A percentile compares a stretch with the other conserved stretches of the same genome.
Evolutionary conservation across 2,329 filamentous ascomycete species (phyloP).

Genomic region (Aspergillus luchuensis): DNA sequence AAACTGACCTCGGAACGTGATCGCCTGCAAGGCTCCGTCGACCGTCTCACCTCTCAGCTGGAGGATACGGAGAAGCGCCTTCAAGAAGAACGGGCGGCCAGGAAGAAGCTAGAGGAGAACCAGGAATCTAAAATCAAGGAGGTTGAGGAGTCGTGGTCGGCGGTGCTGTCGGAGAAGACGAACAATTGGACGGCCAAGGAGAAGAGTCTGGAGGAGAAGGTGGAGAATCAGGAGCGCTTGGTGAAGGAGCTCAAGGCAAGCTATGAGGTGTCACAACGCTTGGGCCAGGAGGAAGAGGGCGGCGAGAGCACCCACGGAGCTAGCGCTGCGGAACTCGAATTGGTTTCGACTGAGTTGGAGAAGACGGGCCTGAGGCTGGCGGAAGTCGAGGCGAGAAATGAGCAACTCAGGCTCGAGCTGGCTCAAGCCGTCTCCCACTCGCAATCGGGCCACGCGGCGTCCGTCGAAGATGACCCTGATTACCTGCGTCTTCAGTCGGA

Average conservation of each 20-base stretch:
- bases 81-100: conserved; percentile 72
- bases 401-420: conserved; percentile 85
- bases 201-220: conserved; percentile 84
- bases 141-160: conserved; percentile 85
- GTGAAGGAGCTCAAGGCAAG: conserved; percentile 94
- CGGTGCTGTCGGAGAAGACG: conserved; percentile 87
- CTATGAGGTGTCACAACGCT: conserved; percentile 91
- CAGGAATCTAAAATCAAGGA: conserved; percentile 83
- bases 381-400: conserved; percentile 90
- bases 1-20: conserved; percentile 87
- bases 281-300: conserved; percentile 70
- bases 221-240: conserved; percentile 89
- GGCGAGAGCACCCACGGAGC: conserved; percentile 68
- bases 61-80: conserved; percentile 79
- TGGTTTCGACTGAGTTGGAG: conserved; percentile 88
- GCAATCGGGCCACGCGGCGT: conserved; percentile 58
- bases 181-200: conserved; percentile 97
- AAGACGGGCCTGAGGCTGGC: conserved; percentile 82
- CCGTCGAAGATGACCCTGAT: conserved; percentile 83
- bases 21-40: conserved; percentile 77
- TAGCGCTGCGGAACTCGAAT: conserved; percentile 86
- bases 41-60: conserved; percentile 73
- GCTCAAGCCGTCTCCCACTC: conserved; percentile 81
- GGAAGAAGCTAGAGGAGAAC: conserved; percentile 74
- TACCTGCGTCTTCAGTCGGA: conserved; percentile 89